Evolutionary conservation across 2,329 filamentous ascomycete species (phyloP).

Genomic region (Scedosporium minutisporum): DNA sequence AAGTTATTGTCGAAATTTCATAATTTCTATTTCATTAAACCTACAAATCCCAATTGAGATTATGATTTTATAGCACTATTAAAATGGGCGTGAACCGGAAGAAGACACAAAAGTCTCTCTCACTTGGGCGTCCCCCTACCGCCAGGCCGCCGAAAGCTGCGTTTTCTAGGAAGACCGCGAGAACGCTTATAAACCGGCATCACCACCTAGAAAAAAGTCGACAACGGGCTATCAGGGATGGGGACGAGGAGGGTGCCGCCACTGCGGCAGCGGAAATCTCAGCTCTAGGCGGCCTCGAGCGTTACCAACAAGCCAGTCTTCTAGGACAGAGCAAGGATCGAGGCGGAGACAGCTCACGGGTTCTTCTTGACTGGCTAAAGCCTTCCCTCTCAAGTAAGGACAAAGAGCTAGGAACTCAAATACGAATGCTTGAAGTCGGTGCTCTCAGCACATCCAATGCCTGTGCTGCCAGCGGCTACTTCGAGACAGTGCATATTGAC

Average conservation of each 20-base stretch:
- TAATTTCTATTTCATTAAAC: not conserved
- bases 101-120: slow-evolving; percentile 31
- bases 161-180: slow-evolving; percentile 56
- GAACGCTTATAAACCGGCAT: slow-evolving; percentile 54
- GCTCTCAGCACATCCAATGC: slow-evolving; percentile 77
- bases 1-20: not conserved
- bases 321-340: slow-evolving; percentile 56
- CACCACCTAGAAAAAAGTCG: slow-evolving; percentile 56
- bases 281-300: slow-evolving; percentile 49
- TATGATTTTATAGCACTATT: not conserved
- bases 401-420: slow-evolving; percentile 13
- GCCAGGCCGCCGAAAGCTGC: slow-evolving; percentile 27
- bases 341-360: slow-evolving; percentile 56
- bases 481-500: slow-evolving; percentile 78
- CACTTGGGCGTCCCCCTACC: slow-evolving; percentile 44
- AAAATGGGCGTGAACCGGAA: slow-evolving; percentile 38
- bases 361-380: slow-evolving; percentile 55
- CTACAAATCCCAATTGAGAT: not conserved
- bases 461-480: slow-evolving; percentile 61
- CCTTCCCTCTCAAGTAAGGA: slow-evolving; percentile 12
- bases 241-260: slow-evolving; percentile 38
- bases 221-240: slow-evolving; percentile 42
- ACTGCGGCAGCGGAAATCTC: slow-evolving; percentile 43
- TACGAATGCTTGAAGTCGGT: slow-evolving; percentile 79
- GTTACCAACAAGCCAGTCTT: slow-evolving; percentile 59